Percentiles rank a stretch among this genome's conserved stretches.
phyloP scores from a whole-genome alignment of 2,329 filamentous ascomycete species.

The Hypoxylon sp. region DNA sequence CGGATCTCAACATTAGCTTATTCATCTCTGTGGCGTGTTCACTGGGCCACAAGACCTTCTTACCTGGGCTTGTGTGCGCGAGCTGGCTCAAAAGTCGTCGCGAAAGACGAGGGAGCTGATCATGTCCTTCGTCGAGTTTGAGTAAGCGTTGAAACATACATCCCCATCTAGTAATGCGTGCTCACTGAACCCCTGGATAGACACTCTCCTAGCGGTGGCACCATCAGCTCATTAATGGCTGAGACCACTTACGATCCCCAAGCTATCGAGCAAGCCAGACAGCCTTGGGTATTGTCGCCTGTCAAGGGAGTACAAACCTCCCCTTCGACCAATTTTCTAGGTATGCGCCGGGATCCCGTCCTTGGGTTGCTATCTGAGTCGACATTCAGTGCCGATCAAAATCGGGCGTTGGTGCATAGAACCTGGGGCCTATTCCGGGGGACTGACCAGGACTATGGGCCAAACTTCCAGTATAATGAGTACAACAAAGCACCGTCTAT shows the following conservation, averaged over 20 bases:
- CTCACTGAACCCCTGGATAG: not conserved
- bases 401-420: conserved; percentile 43
- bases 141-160: conserved; percentile 19
- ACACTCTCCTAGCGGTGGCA: conserved; percentile 40
- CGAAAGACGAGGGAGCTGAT: conserved; percentile 42
- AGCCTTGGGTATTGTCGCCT: conserved; percentile 43
- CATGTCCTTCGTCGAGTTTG: conserved; percentile 30
- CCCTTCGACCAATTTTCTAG: conserved; percentile 30
- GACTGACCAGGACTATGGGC: conserved; percentile 36
- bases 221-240: conserved; percentile 35
- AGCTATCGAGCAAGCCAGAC: conserved; percentile 11
- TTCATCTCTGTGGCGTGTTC: conserved; percentile 43
- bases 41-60: conserved; percentile 40
- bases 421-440: conserved; percentile 45
- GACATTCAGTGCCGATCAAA: conserved; percentile 27
- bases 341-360: conserved; percentile 32
- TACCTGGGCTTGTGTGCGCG: conserved; percentile 32
- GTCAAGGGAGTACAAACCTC: conserved; percentile 12
- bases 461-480: conserved; percentile 45
- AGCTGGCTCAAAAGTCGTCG: conserved; percentile 30
- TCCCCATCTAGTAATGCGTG: not conserved
- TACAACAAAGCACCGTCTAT: conserved; percentile 39
- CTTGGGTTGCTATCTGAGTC: conserved; percentile 39
- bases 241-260: conserved; percentile 18
- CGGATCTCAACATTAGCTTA: conserved; percentile 30